Conservation (phyloP, 2,329 filamentous ascomycete genomes). For the Diplodia mutila region DNA sequence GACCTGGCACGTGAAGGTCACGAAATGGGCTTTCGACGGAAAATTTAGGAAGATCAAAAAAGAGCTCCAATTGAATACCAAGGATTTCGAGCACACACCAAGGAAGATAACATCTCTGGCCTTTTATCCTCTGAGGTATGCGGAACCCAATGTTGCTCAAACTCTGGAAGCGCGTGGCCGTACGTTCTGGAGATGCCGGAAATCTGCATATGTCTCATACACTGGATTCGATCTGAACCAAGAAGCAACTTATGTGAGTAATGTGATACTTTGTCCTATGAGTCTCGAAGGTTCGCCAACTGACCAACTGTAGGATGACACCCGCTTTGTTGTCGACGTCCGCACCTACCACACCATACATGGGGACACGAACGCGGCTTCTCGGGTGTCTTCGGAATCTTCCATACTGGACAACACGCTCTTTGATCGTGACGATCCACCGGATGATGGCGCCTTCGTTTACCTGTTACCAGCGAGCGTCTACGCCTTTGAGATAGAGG, state of each 20-base stretch:
- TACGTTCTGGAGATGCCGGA: not conserved
- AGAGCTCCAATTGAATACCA: not conserved
- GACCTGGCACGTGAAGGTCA: not conserved
- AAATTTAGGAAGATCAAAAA: not conserved
- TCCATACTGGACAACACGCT: not conserved
- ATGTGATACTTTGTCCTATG: too few species aligned
- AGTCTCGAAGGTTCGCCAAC: too few species aligned
- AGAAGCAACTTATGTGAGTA: not conserved
- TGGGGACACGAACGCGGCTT: constrained; percentile 26
- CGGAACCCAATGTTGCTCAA: not conserved
- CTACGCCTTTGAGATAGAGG: not conserved
- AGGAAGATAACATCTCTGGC: not conserved
- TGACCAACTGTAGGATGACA: not conserved
- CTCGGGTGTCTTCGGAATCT: not conserved
- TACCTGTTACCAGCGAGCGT: not conserved
- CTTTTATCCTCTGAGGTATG: not conserved
- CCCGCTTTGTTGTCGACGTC: not conserved
- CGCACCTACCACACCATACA: not conserved
- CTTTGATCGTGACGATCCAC: not conserved
- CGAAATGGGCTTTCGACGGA: not conserved
- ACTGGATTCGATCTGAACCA: not conserved
- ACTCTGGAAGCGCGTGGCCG: not conserved
- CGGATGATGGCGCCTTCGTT: not conserved
- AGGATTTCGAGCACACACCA: not conserved
- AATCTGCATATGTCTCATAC: not conserved